A percentile compares a stretch with the other conserved stretches of the same genome.
Conservation (phyloP, 2,329 filamentous ascomycete genomes). For the Fusarium sp. region DNA sequence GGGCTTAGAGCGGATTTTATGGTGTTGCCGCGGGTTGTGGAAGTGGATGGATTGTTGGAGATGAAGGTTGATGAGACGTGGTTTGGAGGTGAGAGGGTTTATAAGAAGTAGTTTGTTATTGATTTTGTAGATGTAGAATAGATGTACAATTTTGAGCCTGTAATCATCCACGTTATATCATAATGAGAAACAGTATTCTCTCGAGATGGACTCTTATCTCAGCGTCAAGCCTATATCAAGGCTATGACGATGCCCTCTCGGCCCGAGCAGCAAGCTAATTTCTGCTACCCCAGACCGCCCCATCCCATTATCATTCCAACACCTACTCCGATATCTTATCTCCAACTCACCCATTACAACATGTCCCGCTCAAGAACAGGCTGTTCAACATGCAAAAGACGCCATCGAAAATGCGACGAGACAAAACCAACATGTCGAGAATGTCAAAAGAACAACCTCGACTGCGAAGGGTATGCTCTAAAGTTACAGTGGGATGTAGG, state of each 20-base stretch:
- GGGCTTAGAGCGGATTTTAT: conserved; percentile 68
- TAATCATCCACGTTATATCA: not conserved
- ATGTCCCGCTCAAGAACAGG: conserved; percentile 33
- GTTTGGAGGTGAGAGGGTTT: conserved; percentile 7
- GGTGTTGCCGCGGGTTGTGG: conserved; percentile 20
- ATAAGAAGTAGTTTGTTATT: not conserved
- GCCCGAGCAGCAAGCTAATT: not conserved
- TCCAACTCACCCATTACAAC: not conserved
- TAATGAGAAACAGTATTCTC: not conserved
- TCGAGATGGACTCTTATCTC: too few species aligned
- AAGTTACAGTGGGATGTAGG: conserved; percentile 30
- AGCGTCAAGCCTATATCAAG: not conserved
- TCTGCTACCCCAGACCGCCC: conserved; percentile 15
- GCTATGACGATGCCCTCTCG: not conserved
- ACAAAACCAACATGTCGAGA: conserved; percentile 20
- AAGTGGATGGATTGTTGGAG: conserved; percentile 7
- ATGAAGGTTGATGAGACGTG: conserved; percentile 26
- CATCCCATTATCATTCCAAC: not conserved
- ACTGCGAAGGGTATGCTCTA: conserved; percentile 25
- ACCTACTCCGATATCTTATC: not conserved
- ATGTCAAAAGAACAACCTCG: conserved; percentile 14
- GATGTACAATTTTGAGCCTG: too few species aligned
- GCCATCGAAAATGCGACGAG: conserved; percentile 37
- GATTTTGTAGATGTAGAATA: too few species aligned
- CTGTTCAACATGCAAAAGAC: conserved; percentile 31